phyloP scores from a whole-genome alignment of 345 rosid genomes.

The Hirschfeldia incana region DNA sequence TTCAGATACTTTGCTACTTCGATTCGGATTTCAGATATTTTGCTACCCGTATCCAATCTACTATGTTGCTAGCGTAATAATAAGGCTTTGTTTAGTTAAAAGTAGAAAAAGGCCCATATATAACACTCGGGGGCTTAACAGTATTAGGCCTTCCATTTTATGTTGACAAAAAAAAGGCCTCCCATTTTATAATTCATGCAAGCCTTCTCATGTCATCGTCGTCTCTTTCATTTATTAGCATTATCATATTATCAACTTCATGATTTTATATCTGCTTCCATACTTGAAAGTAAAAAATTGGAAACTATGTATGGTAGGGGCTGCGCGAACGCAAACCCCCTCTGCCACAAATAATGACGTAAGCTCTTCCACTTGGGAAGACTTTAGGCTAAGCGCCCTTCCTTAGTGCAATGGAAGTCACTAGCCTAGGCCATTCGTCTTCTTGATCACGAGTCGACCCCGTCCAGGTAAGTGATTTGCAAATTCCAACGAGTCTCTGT shows the following conservation, averaged over 20 bases:
- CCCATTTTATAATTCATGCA: not conserved
- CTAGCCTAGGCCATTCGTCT: slow-evolving; percentile 43
- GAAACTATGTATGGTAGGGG: slow-evolving; percentile 33
- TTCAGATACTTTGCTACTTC: no score
- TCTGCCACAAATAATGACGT: slow-evolving; percentile 58
- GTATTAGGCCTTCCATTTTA: not conserved
- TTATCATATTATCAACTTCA: not conserved
- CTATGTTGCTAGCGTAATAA: no score
- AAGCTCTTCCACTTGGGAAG: slow-evolving; percentile 59
- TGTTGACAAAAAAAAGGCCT: not conserved
- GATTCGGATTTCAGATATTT: no score
- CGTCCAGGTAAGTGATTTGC: slow-evolving; percentile 42
- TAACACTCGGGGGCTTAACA: not conserved
- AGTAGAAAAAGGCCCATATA: not conserved
- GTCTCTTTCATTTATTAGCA: not conserved
- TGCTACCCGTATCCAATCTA: no score
- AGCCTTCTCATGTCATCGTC: not conserved
- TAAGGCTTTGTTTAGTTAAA: not conserved
- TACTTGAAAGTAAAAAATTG: no score
- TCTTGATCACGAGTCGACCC: slow-evolving; percentile 41
- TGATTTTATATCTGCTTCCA: no score
- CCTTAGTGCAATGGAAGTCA: slow-evolving; percentile 41
- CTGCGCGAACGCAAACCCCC: slow-evolving; percentile 70
- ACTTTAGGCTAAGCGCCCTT: slow-evolving; percentile 45
- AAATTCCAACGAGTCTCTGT: fast-evolving